These are phyloP conservation scores for Yamadazyma jaroonii DNA, from an alignment of 1,139 yeast species.

Conservation along the genomic window DNA sequence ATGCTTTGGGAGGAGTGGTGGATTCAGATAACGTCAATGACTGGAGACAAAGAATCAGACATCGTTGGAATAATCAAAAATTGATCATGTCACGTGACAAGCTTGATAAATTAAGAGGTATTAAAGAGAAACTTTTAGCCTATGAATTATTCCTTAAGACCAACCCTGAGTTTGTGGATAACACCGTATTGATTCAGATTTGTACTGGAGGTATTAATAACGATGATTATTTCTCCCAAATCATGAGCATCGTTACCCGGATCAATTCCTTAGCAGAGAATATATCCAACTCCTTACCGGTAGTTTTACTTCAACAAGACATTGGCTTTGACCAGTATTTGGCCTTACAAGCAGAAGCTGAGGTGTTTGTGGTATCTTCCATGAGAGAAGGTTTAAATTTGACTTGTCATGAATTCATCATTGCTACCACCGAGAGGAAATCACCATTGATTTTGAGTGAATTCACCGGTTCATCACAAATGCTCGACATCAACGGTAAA, in stretches of 20 bases:
- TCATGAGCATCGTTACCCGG: constrained; percentile 76
- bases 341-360: constrained; percentile 84
- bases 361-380: constrained; percentile 80
- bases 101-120: constrained; percentile 82
- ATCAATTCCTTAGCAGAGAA: constrained; percentile 76
- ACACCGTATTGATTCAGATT: constrained; percentile 78
- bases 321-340: constrained; percentile 85
- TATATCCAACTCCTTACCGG: constrained; percentile 79
- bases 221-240: constrained; percentile 66
- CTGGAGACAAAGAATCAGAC: constrained; percentile 73
- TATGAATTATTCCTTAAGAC: constrained; percentile 72
- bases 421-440: constrained; percentile 66
- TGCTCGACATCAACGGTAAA: constrained; percentile 48
- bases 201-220: constrained; percentile 45
- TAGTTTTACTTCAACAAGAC: constrained; percentile 83
- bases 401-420: constrained; percentile 91
- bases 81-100: constrained; percentile 87
- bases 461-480: constrained; percentile 89
- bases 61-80: constrained; percentile 70
- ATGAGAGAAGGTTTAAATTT: constrained; percentile 96
- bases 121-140: constrained; percentile 82
- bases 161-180: constrained; percentile 69
- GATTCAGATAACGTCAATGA: constrained; percentile 52
- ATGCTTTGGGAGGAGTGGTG: constrained; percentile 48
- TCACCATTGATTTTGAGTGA: constrained; percentile 88